Conservation (phyloP, 768 basidiomycete genomes). For the Suillus hirtellus region DNA sequence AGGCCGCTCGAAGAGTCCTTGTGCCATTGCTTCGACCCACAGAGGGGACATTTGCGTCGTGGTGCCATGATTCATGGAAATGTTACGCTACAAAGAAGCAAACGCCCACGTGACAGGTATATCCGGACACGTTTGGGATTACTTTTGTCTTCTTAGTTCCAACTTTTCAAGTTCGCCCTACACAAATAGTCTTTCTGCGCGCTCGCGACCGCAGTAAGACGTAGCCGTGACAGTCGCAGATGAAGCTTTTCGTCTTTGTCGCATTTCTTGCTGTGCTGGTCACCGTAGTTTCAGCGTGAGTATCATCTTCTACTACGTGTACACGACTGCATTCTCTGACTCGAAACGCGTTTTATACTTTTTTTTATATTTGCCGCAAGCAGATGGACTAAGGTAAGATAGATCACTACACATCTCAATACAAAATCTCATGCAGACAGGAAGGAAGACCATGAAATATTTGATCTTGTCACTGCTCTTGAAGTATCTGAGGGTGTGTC, state of each 20-base stretch:
- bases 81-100: background rate
- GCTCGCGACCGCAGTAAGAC: background rate
- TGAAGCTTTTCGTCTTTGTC: conserved; percentile 53
- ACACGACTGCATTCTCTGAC: background rate
- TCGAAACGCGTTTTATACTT: background rate
- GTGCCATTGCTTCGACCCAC: conserved; percentile 85
- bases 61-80: conserved; percentile 48
- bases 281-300: conserved; percentile 60
- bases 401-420: background rate
- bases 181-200: background rate
- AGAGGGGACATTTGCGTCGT: conserved; percentile 68
- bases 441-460: conserved; percentile 95
- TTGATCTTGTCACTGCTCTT: conserved; percentile 84
- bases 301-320: conserved; percentile 19
- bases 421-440: conserved; percentile 5
- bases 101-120: conserved; percentile 1
- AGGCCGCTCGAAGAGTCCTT: conserved; percentile 81
- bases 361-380: conserved; percentile 1
- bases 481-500: conserved; percentile 74
- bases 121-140: too few species aligned
- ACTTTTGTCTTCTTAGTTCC: background rate
- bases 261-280: conserved; percentile 52
- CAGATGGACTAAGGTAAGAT: conserved; percentile 72
- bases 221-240: conserved; percentile 23
- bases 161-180: background rate